Conservation (phyloP, 768 basidiomycete genomes). For the Suillus weaverae region DNA sequence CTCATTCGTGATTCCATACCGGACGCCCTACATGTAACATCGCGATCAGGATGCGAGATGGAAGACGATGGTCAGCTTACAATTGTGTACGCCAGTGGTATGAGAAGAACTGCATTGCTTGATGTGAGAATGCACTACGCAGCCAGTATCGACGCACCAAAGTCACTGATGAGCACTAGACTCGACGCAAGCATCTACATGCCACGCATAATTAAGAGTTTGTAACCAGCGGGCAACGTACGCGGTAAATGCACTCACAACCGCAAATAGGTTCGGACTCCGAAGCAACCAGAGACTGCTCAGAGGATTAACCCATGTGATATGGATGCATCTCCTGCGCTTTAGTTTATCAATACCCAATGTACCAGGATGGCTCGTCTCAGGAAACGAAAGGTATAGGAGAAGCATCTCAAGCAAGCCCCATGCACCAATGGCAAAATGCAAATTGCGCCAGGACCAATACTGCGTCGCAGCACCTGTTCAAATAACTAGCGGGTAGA, state of each 20-base stretch:
- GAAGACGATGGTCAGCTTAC: conserved; percentile 35
- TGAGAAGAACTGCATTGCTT: conserved; percentile 38
- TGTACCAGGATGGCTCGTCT: conserved; percentile 36
- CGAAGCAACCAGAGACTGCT: conserved; percentile 26
- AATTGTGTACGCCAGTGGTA: conserved; percentile 67
- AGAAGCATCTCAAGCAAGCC: conserved; percentile 34
- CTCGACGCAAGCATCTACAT: conserved; percentile 42
- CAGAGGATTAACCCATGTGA: conserved; percentile 35
- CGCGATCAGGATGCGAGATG: background rate
- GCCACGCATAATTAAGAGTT: conserved; percentile 15
- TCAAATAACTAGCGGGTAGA: background rate
- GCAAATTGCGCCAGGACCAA: conserved; percentile 59
- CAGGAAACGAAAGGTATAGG: conserved; percentile 29
- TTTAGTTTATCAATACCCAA: conserved; percentile 27
- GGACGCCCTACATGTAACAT: conserved; percentile 55
- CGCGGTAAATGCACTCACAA: conserved; percentile 19
- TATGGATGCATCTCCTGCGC: conserved; percentile 8
- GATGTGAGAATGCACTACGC: background rate
- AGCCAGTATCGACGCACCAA: conserved; percentile 31
- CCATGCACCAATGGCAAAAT: conserved; percentile 40
- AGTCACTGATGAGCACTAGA: conserved; percentile 28
- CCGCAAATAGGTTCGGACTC: conserved; percentile 29
- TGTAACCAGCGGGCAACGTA: background rate
- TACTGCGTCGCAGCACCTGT: conserved; percentile 50
- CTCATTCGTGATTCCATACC: conserved; percentile 25